These are phyloP conservation scores for Boeremia lycopersici DNA, from an alignment of 2,329 filamentous ascomycete genomes.

Conservation along the genomic window DNA sequence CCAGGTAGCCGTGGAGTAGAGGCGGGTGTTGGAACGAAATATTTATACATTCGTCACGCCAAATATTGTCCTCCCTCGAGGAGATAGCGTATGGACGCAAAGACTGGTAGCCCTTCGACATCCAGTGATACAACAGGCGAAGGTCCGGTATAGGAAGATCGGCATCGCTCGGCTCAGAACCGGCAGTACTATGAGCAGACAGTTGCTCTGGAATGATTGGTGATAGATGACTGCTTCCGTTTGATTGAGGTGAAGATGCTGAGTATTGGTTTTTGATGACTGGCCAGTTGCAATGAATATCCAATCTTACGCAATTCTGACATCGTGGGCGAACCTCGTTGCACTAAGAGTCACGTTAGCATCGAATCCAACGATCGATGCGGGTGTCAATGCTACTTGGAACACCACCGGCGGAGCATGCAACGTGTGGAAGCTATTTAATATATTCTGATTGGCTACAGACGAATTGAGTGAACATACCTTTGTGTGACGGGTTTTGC, in stretches of 20 bases:
- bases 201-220: background rate
- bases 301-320: constrained; percentile 37
- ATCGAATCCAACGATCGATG: background rate
- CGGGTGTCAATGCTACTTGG: background rate
- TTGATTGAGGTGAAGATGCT: constrained; percentile 22
- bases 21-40: constrained; percentile 37
- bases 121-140: constrained; percentile 39
- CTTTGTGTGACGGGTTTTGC: constrained; percentile 43
- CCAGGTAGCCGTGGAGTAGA: constrained; percentile 39
- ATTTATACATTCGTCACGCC: constrained; percentile 30
- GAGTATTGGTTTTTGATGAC: constrained; percentile 25
- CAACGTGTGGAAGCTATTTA: background rate
- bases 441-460: background rate
- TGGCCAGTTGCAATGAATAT: constrained; percentile 41
- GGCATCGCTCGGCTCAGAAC: constrained; percentile 7
- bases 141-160: constrained; percentile 37
- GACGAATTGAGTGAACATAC: constrained; percentile 21
- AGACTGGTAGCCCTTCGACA: constrained; percentile 26
- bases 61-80: constrained; percentile 16
- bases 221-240: constrained; percentile 17
- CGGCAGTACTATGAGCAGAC: background rate
- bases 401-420: background rate
- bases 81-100: constrained; percentile 24
- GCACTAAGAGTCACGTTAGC: constrained; percentile 27
- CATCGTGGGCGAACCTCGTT: constrained; percentile 40